Conservation (phyloP, 257 asterid species). For the Plectranthus barbatus region DNA sequence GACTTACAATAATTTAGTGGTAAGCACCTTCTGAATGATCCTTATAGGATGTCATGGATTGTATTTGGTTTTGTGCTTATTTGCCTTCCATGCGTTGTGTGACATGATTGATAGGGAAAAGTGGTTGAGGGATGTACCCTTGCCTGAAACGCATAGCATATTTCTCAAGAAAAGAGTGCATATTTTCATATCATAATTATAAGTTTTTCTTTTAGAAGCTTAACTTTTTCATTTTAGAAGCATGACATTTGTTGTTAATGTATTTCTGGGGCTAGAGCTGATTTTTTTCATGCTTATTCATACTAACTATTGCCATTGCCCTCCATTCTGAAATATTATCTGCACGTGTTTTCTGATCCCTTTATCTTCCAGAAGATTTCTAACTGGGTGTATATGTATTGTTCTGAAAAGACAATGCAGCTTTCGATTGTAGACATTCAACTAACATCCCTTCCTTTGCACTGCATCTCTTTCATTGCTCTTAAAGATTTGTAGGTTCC, state of each 20-base stretch:
- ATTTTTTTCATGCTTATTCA: background rate
- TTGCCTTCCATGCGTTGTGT: background rate
- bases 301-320: background rate
- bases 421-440: background rate
- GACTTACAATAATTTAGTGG: conserved; percentile 91
- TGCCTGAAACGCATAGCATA: background rate
- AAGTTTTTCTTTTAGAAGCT: background rate
- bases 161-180: background rate
- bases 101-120: background rate
- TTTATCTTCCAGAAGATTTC: background rate
- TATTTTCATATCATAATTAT: background rate
- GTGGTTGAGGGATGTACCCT: background rate
- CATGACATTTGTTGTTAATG: background rate
- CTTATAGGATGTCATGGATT: conserved; percentile 1
- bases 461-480: background rate
- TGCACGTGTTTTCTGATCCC: background rate
- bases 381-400: no score
- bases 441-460: background rate
- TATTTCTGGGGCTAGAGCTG: background rate
- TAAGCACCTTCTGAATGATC: conserved; percentile 28
- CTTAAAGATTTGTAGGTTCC: background rate
- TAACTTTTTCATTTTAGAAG: background rate
- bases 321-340: background rate
- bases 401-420: background rate
- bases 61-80: background rate